Base-by-base conservation (phyloP, 148 eudicot genomes). In the Chenopodium quinoa region DNA sequence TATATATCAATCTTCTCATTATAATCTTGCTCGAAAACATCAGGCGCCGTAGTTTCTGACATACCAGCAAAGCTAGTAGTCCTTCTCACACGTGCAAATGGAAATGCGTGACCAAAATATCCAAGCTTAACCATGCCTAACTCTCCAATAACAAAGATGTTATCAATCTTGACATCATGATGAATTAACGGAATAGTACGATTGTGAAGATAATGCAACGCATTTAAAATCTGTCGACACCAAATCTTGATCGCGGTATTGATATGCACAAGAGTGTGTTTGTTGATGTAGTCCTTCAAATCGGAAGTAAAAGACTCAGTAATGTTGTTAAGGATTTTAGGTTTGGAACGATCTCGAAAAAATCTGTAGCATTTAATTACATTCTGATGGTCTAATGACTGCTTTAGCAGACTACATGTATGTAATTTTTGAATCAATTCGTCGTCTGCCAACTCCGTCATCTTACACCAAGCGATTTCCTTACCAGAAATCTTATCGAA, bases 281-380 rank as follows among this genome's bases (percentile, higher is more conserved):
- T 81, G 40, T 37, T 29, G 25, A 63, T 79, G 79, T 81, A 85
- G 71, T 85, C 82, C 32, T 80, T 75, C 6, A 85, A 78, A 48
- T 79, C 84, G 23, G 87, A 85, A 14, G 87, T 81, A 44, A 85
- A 85, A 71, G 81, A 75, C 48, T 85, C 87, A 0, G 84, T 85
- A 20, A 85, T 76, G 52, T 81, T 81, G 67, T 85, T 85, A 66
- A 85, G 72, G 75, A 75, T 81, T 25, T 80, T 81, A 31, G 52
- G 67, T 4, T 80, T 29, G 3, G 65, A 54, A 73, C 81, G 84
- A 37, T 37, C 40, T 37, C 81, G 77, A 84, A 84, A 85, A 22
- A 82, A 85, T 23, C 80, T 76, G 29, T 85, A 81, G 47, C 82
- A 85, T 50, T 74, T 85, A 78, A 85, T 81, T 13, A 85, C 69